Evolutionary conservation across 108 stramenopile species (phyloP).

Genomic region (Nannochloropsis oceanica): DNA sequence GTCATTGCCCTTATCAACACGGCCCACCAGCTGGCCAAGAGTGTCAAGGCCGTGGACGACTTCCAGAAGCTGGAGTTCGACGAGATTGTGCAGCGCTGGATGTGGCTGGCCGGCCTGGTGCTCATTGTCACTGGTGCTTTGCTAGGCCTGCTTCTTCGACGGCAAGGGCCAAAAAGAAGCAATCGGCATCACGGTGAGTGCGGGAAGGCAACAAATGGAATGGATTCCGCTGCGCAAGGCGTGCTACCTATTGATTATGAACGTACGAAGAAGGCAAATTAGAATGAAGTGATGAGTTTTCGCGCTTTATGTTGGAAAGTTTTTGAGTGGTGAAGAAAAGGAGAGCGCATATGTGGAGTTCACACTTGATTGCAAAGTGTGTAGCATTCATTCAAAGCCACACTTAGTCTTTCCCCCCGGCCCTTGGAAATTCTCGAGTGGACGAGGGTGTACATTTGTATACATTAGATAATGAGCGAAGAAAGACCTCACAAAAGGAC

Average conservation of each 20-base stretch:
- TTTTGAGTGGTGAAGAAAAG: no score
- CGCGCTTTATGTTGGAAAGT: no score
- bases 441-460: no score
- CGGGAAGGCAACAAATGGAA: background rate
- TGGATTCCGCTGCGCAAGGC: background rate
- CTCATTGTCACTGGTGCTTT: background rate
- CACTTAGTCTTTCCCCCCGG: no score
- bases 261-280: background rate
- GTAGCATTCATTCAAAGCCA: no score
- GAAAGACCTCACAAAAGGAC: no score
- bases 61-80: slow-evolving; percentile 9
- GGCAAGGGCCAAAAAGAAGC: background rate
- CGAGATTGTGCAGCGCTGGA: background rate
- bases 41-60: slow-evolving; percentile 17
- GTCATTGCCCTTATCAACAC: slow-evolving; percentile 41
- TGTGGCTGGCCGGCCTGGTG: background rate
- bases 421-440: no score
- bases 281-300: background rate
- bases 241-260: background rate
- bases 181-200: background rate
- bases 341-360: no score
- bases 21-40: slow-evolving; percentile 33
- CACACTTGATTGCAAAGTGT: no score
- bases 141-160: background rate
- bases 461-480: no score